Percentiles rank a stretch among this genome's conserved stretches.
These are phyloP conservation scores for Wickerhamomyces hampshirensis DNA, from an alignment of 805 yeast species.

Conservation along the genomic window DNA sequence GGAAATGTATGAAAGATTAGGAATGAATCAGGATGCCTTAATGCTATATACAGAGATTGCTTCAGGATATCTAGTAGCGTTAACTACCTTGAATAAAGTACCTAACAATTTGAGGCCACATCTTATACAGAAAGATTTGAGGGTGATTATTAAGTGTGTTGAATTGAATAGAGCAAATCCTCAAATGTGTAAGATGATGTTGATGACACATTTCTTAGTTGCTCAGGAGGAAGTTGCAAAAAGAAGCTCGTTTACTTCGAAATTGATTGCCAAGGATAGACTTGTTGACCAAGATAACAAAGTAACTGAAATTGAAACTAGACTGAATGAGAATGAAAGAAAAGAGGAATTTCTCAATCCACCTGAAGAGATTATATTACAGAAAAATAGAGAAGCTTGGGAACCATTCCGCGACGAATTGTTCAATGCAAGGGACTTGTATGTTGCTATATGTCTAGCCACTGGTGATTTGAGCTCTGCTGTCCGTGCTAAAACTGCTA, in stretches of 20 bases:
- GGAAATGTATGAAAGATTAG: conserved; percentile 76
- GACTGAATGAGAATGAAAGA: not conserved
- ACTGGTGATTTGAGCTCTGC: conserved; percentile 65
- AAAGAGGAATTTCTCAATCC: not conserved
- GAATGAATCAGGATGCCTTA: conserved; percentile 58
- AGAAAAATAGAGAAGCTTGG: conserved; percentile 50
- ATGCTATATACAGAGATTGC: conserved; percentile 64
- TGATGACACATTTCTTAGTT: conserved; percentile 56
- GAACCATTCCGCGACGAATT: conserved; percentile 73
- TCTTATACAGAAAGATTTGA: conserved; percentile 61
- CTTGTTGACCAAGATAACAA: not conserved
- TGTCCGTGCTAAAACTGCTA: conserved; percentile 52
- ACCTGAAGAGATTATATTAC: conserved; percentile 20
- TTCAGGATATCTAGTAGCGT: conserved; percentile 49
- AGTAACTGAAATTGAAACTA: conserved; percentile 8
- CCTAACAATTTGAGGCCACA: conserved; percentile 41
- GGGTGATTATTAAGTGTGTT: conserved; percentile 65
- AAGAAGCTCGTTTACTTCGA: conserved; percentile 31
- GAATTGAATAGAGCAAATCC: conserved; percentile 47
- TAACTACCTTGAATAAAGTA: conserved; percentile 36
- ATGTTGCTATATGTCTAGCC: conserved; percentile 64
- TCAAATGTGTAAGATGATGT: conserved; percentile 47
- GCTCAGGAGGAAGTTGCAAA: conserved; percentile 62
- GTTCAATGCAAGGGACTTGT: conserved; percentile 70
- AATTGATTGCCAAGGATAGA: conserved; percentile 28